A percentile compares a stretch with the other conserved stretches of the same genome.
phyloP scores from a whole-genome alignment of 2,329 filamentous ascomycete species.

The Sporothrix luriei region DNA sequence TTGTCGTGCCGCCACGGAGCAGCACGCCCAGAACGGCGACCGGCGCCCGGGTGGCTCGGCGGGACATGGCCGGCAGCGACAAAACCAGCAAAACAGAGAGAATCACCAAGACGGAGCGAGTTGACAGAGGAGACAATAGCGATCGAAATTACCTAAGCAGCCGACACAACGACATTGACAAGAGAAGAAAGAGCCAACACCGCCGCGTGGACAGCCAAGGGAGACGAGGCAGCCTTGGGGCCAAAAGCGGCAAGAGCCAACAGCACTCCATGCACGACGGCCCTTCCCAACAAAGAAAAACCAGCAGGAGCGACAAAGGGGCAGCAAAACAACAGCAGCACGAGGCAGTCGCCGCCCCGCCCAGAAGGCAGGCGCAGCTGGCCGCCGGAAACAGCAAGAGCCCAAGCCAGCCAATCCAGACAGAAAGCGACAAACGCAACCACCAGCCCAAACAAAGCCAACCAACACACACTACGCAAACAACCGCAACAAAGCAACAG shows the following conservation, averaged over 20 bases:
- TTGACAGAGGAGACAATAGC: slow-evolving; percentile 1
- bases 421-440: slow-evolving; percentile 9
- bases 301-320: not conserved
- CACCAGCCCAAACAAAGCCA: not conserved
- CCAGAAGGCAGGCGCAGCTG: not conserved
- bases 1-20: slow-evolving; percentile 40
- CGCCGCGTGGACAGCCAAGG: slow-evolving; percentile 9
- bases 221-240: slow-evolving; percentile 11
- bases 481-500: not conserved
- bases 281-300: not conserved
- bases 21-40: not conserved
- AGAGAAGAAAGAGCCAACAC: slow-evolving; percentile 9
- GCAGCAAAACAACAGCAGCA: not conserved
- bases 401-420: not conserved
- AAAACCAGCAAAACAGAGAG: not conserved
- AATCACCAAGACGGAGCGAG: not conserved
- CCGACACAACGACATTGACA: not conserved
- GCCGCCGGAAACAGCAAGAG: slow-evolving; percentile 22
- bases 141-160: not conserved
- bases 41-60: not conserved
- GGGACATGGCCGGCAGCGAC: not conserved
- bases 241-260: slow-evolving; percentile 11
- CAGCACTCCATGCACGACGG: not conserved
- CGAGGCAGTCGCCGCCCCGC: not conserved
- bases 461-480: not conserved